Evolutionary conservation across 164 flowering plant species (phyloP), one percentile per base, ranked within the genome.

Genomic region (Stephania japonica): DNA sequence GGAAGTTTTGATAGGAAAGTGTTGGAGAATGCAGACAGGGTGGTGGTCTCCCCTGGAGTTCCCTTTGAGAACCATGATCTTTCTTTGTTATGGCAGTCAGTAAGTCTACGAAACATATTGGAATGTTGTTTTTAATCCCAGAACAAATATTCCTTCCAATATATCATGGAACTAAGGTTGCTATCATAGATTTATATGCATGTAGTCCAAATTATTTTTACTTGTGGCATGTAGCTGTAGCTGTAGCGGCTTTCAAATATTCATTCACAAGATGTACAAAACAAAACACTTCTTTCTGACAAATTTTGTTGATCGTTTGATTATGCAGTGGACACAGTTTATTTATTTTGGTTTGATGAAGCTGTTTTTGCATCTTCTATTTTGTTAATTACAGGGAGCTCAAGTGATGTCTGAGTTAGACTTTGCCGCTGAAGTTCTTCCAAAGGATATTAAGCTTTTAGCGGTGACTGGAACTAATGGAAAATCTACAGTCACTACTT

Each of bases 381-480:
- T 43, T 14, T 73, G 53, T 70, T 56, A 75, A 77, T 70, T 69
- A 53, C 79, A 84, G 86, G 82, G 87, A 73, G 73, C 49, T 32
- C 66, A 38, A 50, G 84, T 82, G 25, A 73, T 84, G 79, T 84
- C 87, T 61, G 87, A 84, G 75, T 62, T 84, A 71, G 84, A 82
- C 70, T 84, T 84, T 79, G 87, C 87, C 10, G 84, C 87, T 18
- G 85, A 84, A 75, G 73, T 75, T 59, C 72, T 85, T 69, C 82
- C 85, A 21, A 67, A 70, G 27, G 61, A 68, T 49, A 70, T 77
- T 66, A 83, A 77, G 78, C 65, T 85, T 69, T 67, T 83, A 68
- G 85, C 85, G 41, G 82, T 85, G 71, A 81, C 87, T 19, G 87
- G 87, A 69, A 85, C 84, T 41, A 85, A 85, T 77, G 87, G 87